Percentiles rank a stretch among this genome's conserved stretches.
Conservation (phyloP, 257 asterid species). For the Rhazya stricta region DNA sequence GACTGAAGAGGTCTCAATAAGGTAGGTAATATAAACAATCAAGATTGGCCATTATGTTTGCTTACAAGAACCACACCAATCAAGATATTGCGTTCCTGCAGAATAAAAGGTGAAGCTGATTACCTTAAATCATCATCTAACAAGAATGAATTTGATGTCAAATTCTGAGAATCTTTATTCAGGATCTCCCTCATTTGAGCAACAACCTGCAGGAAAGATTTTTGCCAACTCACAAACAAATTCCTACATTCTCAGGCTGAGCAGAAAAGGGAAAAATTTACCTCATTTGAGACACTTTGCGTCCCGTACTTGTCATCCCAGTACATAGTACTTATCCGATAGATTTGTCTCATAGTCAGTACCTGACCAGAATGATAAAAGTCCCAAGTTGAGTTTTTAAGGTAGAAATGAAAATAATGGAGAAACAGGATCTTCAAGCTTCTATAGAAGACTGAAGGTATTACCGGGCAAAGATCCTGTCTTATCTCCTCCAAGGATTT, state of each 20-base stretch:
- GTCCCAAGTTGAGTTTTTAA: background rate
- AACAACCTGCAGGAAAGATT: constrained; percentile 64
- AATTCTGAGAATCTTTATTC: constrained; percentile 80
- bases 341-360: constrained; percentile 88
- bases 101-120: constrained; percentile 7
- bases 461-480: constrained; percentile 97
- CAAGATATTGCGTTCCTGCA: background rate
- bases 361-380: constrained; percentile 38
- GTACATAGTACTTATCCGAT: constrained; percentile 96
- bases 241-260: background rate
- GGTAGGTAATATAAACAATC: background rate
- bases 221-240: background rate
- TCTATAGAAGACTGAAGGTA: constrained; percentile 15
- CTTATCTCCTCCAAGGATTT: constrained; percentile 91
- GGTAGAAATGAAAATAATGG: constrained; percentile 9
- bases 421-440: background rate
- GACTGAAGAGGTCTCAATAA: background rate
- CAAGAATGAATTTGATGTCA: constrained; percentile 85
- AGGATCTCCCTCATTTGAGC: constrained; percentile 92
- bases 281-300: constrained; percentile 96
- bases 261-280: constrained; percentile 25
- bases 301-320: constrained; percentile 99
- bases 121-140: constrained; percentile 98
- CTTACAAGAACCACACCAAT: background rate
- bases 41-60: background rate